Base-by-base conservation (phyloP, 2,329 filamentous ascomycete genomes). In the Trichophyton benhamiae region DNA sequence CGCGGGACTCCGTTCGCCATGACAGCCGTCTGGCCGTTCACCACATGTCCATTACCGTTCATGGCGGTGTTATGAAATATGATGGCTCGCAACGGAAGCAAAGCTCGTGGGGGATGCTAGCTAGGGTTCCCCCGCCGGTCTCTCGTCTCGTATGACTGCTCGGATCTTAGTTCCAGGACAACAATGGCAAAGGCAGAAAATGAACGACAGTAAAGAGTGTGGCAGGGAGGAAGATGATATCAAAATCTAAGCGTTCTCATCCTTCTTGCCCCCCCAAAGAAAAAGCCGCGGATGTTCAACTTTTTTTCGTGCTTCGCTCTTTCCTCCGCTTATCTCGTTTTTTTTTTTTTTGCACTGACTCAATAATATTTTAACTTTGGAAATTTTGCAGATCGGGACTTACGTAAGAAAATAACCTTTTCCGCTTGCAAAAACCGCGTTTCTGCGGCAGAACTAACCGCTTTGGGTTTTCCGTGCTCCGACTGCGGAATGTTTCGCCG, bases 1-100 rank as follows among this genome's bases (percentile, higher is more conserved):
- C 55, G 44, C 44, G 62, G 63, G 46, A 68, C 65, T 60, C 66
- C 67, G 65, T 68, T 66, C 60, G 66, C 53, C 55, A 65, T 60
- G 60, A 60, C 61, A 42, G 58, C 59, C 57, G 61, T 58, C 33
- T 59, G 60, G 60, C 52, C 60, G 59, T 61, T 60, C n/a, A 62
- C 53, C 59, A 62, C 65, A 62, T 64, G 64, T 59, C 64, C 65
- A 63, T 65, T 64, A 57, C 57, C 48, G 41, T 58, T 63, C 64
- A 65, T 65, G 33, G 58, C 62, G 63, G 42, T 13, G 33, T 13
- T 38, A 2, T 38, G 33, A 38, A 3, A 7, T n/a, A 52, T 15
- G 20, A 44, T 30, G 36, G 57, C 57, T 20, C 49, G 49, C 52
- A 13, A 38, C 2, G 33, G 33, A 9, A 55, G 52, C 52, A 52